phyloP scores from a whole-genome alignment of 768 basidiomycete species.

The Phanerodontia chrysosporium region DNA sequence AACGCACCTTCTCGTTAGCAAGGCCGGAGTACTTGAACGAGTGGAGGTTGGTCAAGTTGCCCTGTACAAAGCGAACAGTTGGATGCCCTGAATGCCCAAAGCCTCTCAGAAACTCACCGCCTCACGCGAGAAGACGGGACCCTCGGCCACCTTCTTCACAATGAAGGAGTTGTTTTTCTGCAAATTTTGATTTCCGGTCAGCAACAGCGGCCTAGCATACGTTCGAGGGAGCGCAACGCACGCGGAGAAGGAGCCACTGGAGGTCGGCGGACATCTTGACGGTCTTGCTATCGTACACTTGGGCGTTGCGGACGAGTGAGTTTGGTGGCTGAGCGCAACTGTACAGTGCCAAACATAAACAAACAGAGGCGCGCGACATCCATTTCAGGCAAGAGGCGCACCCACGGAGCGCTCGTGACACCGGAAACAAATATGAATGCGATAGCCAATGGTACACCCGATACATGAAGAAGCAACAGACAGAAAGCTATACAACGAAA shows the following conservation, averaged over 20 bases:
- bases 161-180: constrained; percentile 84
- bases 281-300: constrained; percentile 21
- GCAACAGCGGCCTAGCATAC: neutral
- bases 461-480: neutral
- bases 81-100: neutral
- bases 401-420: neutral
- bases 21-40: constrained; percentile 92
- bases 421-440: neutral
- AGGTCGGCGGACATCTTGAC: constrained; percentile 82
- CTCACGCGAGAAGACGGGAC: constrained; percentile 82
- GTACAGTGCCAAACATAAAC: constrained; percentile 25
- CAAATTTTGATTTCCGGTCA: neutral
- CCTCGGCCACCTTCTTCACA: constrained; percentile 71
- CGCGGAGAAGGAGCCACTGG: constrained; percentile 90
- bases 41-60: constrained; percentile 83
- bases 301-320: constrained; percentile 19
- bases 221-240: constrained; percentile 36
- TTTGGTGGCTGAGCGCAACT: constrained; percentile 26
- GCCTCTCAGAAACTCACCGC: constrained; percentile 44
- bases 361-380: constrained; percentile 9
- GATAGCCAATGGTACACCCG: neutral
- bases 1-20: constrained; percentile 71
- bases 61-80: constrained; percentile 38
- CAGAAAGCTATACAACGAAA: neutral
- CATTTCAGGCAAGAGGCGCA: neutral